Base-by-base conservation (phyloP, 2,329 filamentous ascomycete genomes). In the Phoma herbarum region DNA sequence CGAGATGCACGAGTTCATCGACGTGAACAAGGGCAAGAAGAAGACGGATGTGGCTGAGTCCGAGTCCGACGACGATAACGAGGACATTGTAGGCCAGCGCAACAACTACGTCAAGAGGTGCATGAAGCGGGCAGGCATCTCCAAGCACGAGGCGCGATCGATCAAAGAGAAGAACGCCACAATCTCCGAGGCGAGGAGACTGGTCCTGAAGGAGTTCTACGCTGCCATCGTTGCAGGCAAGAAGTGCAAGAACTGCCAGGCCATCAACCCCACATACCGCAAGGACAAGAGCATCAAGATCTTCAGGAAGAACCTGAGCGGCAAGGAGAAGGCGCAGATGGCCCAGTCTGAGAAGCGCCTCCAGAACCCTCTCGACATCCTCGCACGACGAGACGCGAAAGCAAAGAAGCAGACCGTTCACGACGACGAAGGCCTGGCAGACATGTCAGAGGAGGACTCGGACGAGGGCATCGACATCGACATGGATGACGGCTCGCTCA, bases 261-360 rank as follows among this genome's bases (percentile, higher is more conserved):
- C 90, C 26, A 62, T 76, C 33, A 76, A 73, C 52, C 93, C 93
- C 11, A 83, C 83, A 2, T 98, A 92, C 78, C 88, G 94, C 68
- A 97, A 96, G 76, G 94, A 99, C 71, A 86, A 90, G 42, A 95
- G 88, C 70, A 90, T 93, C 73, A 99, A 98, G 78, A 93, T 99
- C 52, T 99, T 98, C 77, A 89, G 94, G 74, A 95, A 91, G 73
- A 83, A 90, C 2, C 80, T 97, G 56, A 86, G 84, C 45, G 78
- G 84, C 45, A 96, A 96, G 76, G 88, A 95, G 33, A 87, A 88
- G 74, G 85, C 87, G 41, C 88, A 89, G 61, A 96, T 96, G 90
- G 84, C 88, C 3, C 87, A 90, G 66, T 77, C 78, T 46, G 85
- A 87, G 53, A 86, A 93, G 73, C 89, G 88, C 67, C 82, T 86